Conservation (phyloP, 2,329 filamentous ascomycete species). For the Chalaropsis thielavioides region DNA sequence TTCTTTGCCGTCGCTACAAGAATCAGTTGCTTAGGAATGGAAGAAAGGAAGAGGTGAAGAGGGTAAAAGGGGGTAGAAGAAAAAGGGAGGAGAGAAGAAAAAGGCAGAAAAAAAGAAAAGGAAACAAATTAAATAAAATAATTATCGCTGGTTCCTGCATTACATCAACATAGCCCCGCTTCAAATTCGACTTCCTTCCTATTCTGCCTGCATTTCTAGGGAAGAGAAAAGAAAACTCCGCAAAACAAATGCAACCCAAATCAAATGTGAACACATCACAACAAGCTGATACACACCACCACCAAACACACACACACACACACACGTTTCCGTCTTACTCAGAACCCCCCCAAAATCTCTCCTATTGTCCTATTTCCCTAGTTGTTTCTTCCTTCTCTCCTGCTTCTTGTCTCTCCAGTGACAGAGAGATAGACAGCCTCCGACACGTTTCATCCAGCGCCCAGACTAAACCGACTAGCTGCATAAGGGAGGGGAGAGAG, state of each 20-base stretch:
- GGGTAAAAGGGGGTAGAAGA: neutral
- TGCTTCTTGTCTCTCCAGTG: neutral
- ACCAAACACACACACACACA: no score
- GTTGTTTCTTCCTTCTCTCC: neutral
- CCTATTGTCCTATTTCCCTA: slow-evolving; percentile 2
- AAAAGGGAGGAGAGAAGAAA: neutral
- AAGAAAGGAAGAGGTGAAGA: neutral
- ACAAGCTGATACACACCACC: neutral
- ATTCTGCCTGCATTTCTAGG: no score
- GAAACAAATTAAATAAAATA: no score
- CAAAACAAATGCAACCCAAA: neutral
- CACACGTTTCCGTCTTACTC: neutral
- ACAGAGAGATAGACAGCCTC: neutral
- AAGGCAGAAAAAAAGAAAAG: no score
- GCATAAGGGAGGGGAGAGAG: neutral
- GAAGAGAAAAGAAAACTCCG: neutral
- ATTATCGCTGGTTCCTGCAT: neutral
- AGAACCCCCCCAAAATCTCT: neutral
- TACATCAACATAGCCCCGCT: neutral
- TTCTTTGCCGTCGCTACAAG: no score
- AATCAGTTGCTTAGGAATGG: neutral
- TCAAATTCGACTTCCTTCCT: neutral
- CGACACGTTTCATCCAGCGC: neutral
- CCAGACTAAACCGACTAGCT: neutral
- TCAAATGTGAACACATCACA: neutral